phyloP scores from a whole-genome alignment of 2,329 filamentous ascomycete species.

The Penicillium sclerotiorum region DNA sequence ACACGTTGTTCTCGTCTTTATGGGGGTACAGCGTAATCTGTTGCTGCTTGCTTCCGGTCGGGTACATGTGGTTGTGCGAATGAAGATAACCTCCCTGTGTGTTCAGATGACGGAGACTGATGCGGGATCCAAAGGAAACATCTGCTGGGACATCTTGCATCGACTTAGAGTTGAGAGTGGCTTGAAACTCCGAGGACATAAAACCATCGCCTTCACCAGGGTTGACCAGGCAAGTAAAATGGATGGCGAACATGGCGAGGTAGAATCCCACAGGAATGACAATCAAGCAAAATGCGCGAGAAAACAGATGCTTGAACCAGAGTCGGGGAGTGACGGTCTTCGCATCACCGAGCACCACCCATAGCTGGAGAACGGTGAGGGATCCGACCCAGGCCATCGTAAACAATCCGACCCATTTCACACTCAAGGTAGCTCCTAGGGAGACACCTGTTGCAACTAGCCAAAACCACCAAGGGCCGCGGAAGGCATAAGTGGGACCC shows the following conservation, averaged over 20 bases:
- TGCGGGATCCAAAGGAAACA: slow-evolving; percentile 82
- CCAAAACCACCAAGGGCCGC: slow-evolving; percentile 97
- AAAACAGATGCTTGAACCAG: slow-evolving; percentile 93
- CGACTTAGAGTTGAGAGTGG: slow-evolving; percentile 91
- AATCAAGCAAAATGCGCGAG: slow-evolving; percentile 87
- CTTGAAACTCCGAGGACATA: slow-evolving; percentile 99
- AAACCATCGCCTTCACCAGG: slow-evolving; percentile 97
- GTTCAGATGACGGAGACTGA: slow-evolving; percentile 89
- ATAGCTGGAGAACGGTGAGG: slow-evolving; percentile 88
- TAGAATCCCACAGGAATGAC: slow-evolving; percentile 88
- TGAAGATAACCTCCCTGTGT: slow-evolving; percentile 98
- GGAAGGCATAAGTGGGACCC: slow-evolving; percentile 84
- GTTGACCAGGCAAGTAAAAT: slow-evolving; percentile 91
- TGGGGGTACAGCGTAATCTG: slow-evolving; percentile 98
- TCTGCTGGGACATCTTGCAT: slow-evolving; percentile 96
- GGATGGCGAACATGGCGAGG: slow-evolving; percentile 94
- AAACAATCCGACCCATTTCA: slow-evolving; percentile 99
- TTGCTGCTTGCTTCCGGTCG: slow-evolving; percentile 95
- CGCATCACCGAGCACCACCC: slow-evolving; percentile 88
- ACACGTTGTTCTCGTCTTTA: slow-evolving; percentile 98
- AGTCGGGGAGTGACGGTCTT: slow-evolving; percentile 81
- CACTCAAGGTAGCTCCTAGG: slow-evolving; percentile 86
- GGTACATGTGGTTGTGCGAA: slow-evolving; percentile 97
- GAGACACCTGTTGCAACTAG: slow-evolving; percentile 81
- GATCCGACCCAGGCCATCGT: slow-evolving; percentile 97